Base-by-base conservation (phyloP, 2,329 filamentous ascomycete species). In the Cladosporium velox region DNA sequence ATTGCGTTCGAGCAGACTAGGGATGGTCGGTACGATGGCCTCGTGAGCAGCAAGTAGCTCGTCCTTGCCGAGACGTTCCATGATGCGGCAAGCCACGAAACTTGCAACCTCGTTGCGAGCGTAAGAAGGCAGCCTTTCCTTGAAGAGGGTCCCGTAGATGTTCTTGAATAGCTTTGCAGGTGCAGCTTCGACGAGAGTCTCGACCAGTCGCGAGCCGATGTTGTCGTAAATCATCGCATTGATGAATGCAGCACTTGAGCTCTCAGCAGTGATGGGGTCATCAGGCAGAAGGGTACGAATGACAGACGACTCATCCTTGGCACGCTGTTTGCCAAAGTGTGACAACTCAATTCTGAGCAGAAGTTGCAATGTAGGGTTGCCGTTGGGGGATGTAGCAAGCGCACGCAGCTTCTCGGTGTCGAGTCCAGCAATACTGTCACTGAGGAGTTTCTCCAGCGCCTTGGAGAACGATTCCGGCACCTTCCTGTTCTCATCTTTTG, bases 151-250 rank as follows among this genome's bases (percentile, higher is more conserved):
- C 66, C 86, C 87, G 79, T 96, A 94, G 6, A 99, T 84, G 15
- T 88, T 86, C 78, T 97, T 97, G 86, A 98, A 99, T 38, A 93
- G 80, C 79, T 95, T 97, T 52, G 91, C 93, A 0, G 95, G 93
- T 18, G 90, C 88, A 74, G 90, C 86, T 30, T 88, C 86, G 69
- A 97, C 87, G 69, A 99, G 89, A 0, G 90, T 92, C 80, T 99
- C 95, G 26, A 98, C 84, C 1, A 99, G 84, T 54, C 94, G 90
- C 3, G 94, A 97, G 18, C 95, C 95, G 61, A 98, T 89, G 1
- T 90, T 85, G 74, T 98, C 93, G 78, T 97, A 98, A 30, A 97
- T 83, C 75, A 98, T 86, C 65, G 91, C 89, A 73, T 91, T 93
- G 75, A 98, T 86, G 75, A 98, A 97, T 18, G 87, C 85, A 4